These are phyloP conservation scores for Beta lomatogona DNA, from an alignment of 179 eudicot species.

Conservation along the genomic window DNA sequence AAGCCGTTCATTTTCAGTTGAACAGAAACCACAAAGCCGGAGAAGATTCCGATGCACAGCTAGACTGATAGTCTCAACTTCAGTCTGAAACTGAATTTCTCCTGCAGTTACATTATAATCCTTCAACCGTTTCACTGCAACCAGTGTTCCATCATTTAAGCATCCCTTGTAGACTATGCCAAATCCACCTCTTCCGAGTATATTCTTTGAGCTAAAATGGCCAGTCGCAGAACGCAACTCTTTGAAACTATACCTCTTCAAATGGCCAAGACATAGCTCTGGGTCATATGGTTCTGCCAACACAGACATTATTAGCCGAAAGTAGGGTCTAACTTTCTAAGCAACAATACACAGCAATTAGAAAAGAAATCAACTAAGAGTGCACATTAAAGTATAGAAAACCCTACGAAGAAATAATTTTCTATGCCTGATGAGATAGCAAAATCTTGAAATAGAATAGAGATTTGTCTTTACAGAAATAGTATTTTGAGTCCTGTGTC, in stretches of 20 bases:
- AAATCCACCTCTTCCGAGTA: constrained; percentile 86
- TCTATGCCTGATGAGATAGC: background rate
- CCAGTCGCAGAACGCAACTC: constrained; percentile 80
- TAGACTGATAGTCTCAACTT: constrained; percentile 81
- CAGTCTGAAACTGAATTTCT: constrained; percentile 85
- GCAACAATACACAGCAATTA: background rate
- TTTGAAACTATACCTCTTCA: constrained; percentile 68
- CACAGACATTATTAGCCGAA: constrained; percentile 16
- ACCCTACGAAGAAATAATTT: background rate
- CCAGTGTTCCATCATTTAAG: constrained; percentile 66
- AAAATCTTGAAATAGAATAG: background rate
- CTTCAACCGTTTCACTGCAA: constrained; percentile 87
- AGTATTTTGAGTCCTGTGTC: background rate
- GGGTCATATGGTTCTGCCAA: constrained; percentile 83
- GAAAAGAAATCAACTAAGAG: background rate
- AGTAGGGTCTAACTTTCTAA: background rate
- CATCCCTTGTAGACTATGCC: constrained; percentile 82
- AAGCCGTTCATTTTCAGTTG: constrained; percentile 77
- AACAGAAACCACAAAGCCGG: constrained; percentile 78
- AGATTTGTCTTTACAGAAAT: background rate
- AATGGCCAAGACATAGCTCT: constrained; percentile 76
- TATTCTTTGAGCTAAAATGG: constrained; percentile 69
- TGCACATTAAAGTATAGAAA: background rate
- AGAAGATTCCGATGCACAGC: constrained; percentile 90
- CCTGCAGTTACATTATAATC: constrained; percentile 67